Conservation (phyloP, 768 basidiomycete species). For the Tulasnella sp. region DNA sequence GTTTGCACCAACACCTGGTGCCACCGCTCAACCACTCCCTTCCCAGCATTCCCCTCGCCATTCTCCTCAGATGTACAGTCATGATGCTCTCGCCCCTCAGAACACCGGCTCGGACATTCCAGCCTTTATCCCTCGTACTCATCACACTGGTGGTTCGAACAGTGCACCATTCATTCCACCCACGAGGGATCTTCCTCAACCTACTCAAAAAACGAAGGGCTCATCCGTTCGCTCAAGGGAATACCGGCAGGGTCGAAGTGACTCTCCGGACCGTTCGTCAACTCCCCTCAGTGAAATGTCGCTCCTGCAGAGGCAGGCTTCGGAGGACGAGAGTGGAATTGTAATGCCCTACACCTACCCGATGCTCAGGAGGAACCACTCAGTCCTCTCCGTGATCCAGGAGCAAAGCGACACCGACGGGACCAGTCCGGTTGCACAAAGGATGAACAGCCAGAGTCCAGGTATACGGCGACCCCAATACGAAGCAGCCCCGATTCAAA, state of each 20-base stretch:
- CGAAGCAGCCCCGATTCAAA: not conserved
- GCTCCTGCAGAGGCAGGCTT: not conserved
- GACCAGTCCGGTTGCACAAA: constrained; percentile 2
- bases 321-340: not conserved
- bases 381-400: constrained; percentile 8
- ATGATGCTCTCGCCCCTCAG: not conserved
- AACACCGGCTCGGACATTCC: not conserved
- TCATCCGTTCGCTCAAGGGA: not conserved
- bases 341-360: not conserved
- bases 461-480: not conserved
- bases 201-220: not conserved
- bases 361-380: not conserved
- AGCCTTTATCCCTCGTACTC: not conserved
- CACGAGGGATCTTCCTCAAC: not conserved
- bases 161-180: not conserved
- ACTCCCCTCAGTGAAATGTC: constrained; percentile 13
- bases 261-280: constrained; percentile 1
- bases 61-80: not conserved
- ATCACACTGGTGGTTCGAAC: not conserved
- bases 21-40: not conserved
- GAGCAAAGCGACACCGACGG: constrained; percentile 13
- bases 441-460: constrained; percentile 9
- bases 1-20: not conserved
- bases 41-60: not conserved
- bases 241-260: not conserved